Base-by-base conservation (phyloP, 140 eudicot genomes). In the Oenanthe javanica region DNA sequence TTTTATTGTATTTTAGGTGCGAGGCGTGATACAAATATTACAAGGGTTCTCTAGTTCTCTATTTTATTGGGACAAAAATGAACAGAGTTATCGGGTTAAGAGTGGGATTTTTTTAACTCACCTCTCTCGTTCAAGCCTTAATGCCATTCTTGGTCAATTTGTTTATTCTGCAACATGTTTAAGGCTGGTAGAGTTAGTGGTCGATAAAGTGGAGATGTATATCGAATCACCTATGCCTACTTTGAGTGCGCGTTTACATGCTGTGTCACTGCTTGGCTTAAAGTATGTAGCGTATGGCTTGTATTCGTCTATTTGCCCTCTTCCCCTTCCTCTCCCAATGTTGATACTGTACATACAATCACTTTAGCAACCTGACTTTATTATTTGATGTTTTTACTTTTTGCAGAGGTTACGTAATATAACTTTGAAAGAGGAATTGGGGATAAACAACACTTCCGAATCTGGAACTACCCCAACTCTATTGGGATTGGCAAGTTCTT, bases 121-220 rank as follows among this genome's bases (percentile, higher is more conserved):
- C 79, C 93, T 94, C 93, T 94, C 97, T 45, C 91, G 85, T 25
- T 82, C 90, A 4, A 89, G 94, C 83, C 90, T 94, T 81, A 19
- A 79, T 80, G 87, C 70, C 50, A 79, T 92, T 23, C 86, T 94
- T 79, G 89, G 89, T 87, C 90, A 89, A 70, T 92, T 90, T 70
- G n/a, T 83, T n/a, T 87, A 89, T 84, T 87, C 97, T 75, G 97
- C 96, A 25, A 89, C 99, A 10, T 90, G 96, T 77, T 89, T 95
- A 80, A 77, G 87, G 81, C 81, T 88, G 84, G 97, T 92, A 23
- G 99, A 92, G 78, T 45, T 77, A 75, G 76, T 74, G n/a, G 83
- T 90, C 31, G 45, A 48, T 61, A 84, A 87, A 72, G 81, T 86
- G 59, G 88, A 85, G 78, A 77, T 38, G 15, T 55, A 77, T 31